Evolutionary conservation across 2,329 filamentous ascomycete genomes (phyloP).

Genomic region (Tolypocladium nubicola): DNA sequence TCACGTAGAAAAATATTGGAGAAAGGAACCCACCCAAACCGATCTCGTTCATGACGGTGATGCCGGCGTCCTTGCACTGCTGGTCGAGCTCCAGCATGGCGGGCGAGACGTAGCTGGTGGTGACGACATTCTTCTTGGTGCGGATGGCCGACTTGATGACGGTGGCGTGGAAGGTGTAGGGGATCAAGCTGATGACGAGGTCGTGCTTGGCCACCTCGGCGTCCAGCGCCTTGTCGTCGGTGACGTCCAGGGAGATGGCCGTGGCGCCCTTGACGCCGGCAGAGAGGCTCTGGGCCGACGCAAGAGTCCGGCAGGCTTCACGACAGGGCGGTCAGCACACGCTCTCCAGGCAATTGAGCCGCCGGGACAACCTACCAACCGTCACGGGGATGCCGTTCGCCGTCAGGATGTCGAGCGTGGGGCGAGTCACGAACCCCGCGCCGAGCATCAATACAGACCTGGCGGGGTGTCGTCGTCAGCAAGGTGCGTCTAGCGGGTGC

Average conservation of each 20-base stretch:
- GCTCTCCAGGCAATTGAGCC: neutral
- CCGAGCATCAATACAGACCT: slow-evolving; percentile 31
- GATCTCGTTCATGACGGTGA: slow-evolving; percentile 97
- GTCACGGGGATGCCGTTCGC: slow-evolving; percentile 52
- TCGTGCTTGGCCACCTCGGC: slow-evolving; percentile 70
- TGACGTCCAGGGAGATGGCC: slow-evolving; percentile 79
- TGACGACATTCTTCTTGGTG: slow-evolving; percentile 92
- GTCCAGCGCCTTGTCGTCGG: slow-evolving; percentile 65
- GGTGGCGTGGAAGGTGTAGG: slow-evolving; percentile 78
- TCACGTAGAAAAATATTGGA: too few species aligned
- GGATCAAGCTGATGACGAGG: slow-evolving; percentile 73
- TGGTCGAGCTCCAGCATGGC: slow-evolving; percentile 85
- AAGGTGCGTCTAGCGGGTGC: neutral
- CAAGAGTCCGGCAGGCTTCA: slow-evolving; percentile 70
- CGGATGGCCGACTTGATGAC: slow-evolving; percentile 92
- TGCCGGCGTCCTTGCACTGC: slow-evolving; percentile 77
- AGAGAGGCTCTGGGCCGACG: slow-evolving; percentile 64
- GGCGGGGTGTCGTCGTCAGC: neutral
- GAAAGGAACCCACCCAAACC: slow-evolving; percentile 34
- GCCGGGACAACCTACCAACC: slow-evolving; percentile 40
- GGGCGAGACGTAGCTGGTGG: slow-evolving; percentile 85
- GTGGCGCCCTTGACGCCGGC: slow-evolving; percentile 61
- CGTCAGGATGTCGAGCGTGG: slow-evolving; percentile 53
- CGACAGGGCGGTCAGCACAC: neutral
- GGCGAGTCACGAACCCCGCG: slow-evolving; percentile 46